Conservation (phyloP, 2,329 filamentous ascomycete species). For the Ophiobolus disseminans region DNA sequence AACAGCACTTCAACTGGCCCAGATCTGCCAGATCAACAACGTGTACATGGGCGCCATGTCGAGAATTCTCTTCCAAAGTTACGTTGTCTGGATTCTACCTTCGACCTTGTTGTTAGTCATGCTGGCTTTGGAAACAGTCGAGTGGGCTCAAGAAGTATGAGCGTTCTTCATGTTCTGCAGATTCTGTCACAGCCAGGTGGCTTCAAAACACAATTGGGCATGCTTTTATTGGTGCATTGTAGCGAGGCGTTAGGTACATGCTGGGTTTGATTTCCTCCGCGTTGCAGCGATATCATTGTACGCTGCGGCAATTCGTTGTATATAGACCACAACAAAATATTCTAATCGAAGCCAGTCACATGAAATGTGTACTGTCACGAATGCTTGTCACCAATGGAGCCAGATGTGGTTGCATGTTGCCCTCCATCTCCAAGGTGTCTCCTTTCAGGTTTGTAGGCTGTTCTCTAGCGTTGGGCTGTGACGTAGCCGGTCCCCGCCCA, state of each 20-base stretch:
- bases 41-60: slow-evolving; percentile 97
- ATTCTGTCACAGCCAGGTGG: too few species aligned
- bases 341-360: too few species aligned
- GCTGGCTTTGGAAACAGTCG: slow-evolving; percentile 87
- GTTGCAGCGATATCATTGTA: too few species aligned
- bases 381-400: too few species aligned
- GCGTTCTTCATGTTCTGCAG: too few species aligned
- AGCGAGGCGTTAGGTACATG: slow-evolving; percentile 17
- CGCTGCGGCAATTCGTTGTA: too few species aligned
- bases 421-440: not conserved
- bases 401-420: too few species aligned
- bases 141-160: slow-evolving; percentile 72
- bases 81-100: slow-evolving; percentile 95
- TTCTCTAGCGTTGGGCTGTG: slow-evolving; percentile 12
- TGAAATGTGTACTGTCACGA: too few species aligned
- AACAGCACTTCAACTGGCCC: slow-evolving; percentile 89
- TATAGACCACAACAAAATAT: too few species aligned
- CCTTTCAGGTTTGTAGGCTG: slow-evolving; percentile 20
- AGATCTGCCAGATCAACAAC: slow-evolving; percentile 98
- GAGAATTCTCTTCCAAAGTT: slow-evolving; percentile 91
- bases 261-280: not conserved
- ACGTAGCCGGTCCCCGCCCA: slow-evolving; percentile 20
- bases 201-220: too few species aligned
- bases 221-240: slow-evolving; percentile 9
- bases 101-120: slow-evolving; percentile 91